Conservation (phyloP, 2,329 filamentous ascomycete genomes). For the Trichoderma lentiforme region DNA sequence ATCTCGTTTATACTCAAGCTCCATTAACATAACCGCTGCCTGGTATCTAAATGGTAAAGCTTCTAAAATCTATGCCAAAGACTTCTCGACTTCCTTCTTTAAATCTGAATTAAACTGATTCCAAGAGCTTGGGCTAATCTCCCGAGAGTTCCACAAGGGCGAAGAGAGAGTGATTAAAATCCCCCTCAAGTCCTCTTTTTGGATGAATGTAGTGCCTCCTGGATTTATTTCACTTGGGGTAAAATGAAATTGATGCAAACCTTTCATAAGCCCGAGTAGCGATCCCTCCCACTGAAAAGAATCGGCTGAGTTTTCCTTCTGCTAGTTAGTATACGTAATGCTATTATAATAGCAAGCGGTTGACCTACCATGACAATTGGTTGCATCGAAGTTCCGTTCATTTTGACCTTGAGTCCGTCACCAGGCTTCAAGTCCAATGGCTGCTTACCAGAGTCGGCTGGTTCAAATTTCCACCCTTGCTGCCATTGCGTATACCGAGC, state of each 20-base stretch:
- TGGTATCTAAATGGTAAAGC: neutral
- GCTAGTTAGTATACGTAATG: neutral
- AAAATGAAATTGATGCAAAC: neutral
- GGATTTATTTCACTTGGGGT: neutral
- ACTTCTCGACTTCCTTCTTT: neutral
- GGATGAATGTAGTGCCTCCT: neutral
- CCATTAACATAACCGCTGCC: neutral
- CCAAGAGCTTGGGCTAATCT: neutral
- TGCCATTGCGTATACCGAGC: neutral
- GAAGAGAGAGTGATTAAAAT: neutral
- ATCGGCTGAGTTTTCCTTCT: neutral
- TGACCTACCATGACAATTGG: neutral
- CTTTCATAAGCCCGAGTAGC: neutral
- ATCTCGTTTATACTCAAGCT: neutral
- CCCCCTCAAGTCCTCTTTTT: neutral
- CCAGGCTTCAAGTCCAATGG: neutral
- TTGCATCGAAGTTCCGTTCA: neutral
- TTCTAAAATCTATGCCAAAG: neutral
- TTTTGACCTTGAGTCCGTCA: neutral
- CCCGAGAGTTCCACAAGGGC: neutral
- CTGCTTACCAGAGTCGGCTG: neutral
- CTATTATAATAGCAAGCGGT: neutral
- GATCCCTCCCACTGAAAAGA: neutral
- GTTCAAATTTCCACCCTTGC: neutral
- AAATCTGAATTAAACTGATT: neutral